Conservation (phyloP, 1,284 basidiomycete species). For the Cryptococcus sp. region DNA sequence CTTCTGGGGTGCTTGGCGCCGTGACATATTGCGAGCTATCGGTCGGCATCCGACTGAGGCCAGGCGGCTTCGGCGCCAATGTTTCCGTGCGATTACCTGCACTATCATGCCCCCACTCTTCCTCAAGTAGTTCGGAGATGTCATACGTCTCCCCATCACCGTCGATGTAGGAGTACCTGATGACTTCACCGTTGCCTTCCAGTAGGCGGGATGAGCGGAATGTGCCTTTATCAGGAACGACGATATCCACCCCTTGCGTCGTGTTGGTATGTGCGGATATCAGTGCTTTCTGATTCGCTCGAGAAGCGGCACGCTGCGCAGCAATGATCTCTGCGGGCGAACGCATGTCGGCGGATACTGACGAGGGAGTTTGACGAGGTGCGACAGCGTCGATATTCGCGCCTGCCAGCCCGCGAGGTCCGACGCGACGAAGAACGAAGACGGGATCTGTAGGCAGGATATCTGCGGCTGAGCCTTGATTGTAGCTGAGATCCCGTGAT, state of each 20-base stretch:
- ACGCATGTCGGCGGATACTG: slow-evolving; percentile 42
- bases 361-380: neutral
- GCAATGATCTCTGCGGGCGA: slow-evolving; percentile 86
- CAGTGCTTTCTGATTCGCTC: slow-evolving; percentile 83
- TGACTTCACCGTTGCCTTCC: slow-evolving; percentile 60
- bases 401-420: slow-evolving; percentile 10
- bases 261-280: slow-evolving; percentile 80
- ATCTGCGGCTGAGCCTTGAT: slow-evolving; percentile 72
- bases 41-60: slow-evolving; percentile 28
- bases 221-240: slow-evolving; percentile 74
- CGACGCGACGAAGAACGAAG: slow-evolving; percentile 79
- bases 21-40: slow-evolving; percentile 42
- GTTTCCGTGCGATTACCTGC: slow-evolving; percentile 7
- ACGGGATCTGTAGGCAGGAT: slow-evolving; percentile 78
- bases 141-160: slow-evolving; percentile 83
- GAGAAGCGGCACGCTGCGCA: slow-evolving; percentile 79
- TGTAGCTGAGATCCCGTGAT: slow-evolving; percentile 76
- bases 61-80: slow-evolving; percentile 26
- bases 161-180: slow-evolving; percentile 89
- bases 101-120: slow-evolving; percentile 67
- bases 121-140: slow-evolving; percentile 87
- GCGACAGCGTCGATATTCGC: slow-evolving; percentile 13
- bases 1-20: slow-evolving; percentile 40
- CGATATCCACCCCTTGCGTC: slow-evolving; percentile 80
- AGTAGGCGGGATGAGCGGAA: slow-evolving; percentile 75